phyloP scores from a whole-genome alignment of 192 early-diverging fungal species.

The Obelidium mucronatum region DNA sequence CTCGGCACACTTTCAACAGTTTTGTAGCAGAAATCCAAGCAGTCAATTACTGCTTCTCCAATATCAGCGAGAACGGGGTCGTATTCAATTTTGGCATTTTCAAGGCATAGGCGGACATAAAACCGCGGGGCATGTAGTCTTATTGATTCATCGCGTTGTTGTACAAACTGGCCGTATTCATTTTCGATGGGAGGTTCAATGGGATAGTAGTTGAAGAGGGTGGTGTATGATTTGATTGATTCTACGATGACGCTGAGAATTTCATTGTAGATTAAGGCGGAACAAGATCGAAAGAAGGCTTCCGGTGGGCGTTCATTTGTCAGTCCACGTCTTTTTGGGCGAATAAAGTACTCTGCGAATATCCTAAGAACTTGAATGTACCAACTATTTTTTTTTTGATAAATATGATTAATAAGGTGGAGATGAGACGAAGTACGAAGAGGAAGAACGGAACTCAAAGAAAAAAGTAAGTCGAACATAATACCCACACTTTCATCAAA shows the following conservation, averaged over 20 bases:
- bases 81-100: slow-evolving; percentile 52
- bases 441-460: background rate
- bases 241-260: slow-evolving; percentile 45
- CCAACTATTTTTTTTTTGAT: slow-evolving; percentile 46
- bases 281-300: slow-evolving; percentile 46
- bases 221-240: slow-evolving; percentile 52
- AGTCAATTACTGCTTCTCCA: slow-evolving; percentile 55
- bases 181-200: slow-evolving; percentile 30
- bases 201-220: slow-evolving; percentile 50
- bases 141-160: background rate
- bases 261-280: slow-evolving; percentile 54
- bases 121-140: slow-evolving; percentile 47
- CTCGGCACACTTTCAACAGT: slow-evolving; percentile 57
- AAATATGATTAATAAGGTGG: background rate
- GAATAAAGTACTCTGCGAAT: slow-evolving; percentile 51
- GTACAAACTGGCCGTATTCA: slow-evolving; percentile 11
- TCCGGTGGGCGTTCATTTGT: slow-evolving; percentile 32
- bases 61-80: slow-evolving; percentile 63
- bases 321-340: slow-evolving; percentile 5
- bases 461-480: too few species aligned
- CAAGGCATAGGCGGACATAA: slow-evolving; percentile 54
- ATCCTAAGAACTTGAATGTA: slow-evolving; percentile 43
- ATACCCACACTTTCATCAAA: slow-evolving; percentile 58
- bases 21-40: slow-evolving; percentile 52
- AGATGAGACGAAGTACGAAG: background rate